Evolutionary conservation across 192 early-diverging fungal species (phyloP).

Genomic region (Helicostylum pulchrum): DNA sequence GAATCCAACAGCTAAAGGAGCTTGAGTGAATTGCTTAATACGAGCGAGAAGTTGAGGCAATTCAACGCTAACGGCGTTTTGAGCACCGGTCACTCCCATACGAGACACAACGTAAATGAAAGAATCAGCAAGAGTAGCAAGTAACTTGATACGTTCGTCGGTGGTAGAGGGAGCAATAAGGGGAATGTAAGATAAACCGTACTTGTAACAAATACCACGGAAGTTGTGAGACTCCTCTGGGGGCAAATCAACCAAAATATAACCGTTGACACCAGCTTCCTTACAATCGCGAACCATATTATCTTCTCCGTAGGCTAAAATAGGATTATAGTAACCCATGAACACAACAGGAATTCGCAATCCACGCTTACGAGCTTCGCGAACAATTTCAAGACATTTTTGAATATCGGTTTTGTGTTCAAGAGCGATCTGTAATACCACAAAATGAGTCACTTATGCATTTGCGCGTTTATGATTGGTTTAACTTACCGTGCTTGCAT

Average conservation of each 20-base stretch:
- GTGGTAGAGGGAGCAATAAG: constrained; percentile 88
- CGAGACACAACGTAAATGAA: constrained; percentile 96
- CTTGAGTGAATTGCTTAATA: constrained; percentile 73
- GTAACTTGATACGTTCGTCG: constrained; percentile 71
- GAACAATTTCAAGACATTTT: constrained; percentile 77
- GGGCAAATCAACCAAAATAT: constrained; percentile 96
- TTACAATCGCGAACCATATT: constrained; percentile 81
- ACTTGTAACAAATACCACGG: constrained; percentile 66
- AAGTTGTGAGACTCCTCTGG: constrained; percentile 93
- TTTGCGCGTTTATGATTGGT: neutral
- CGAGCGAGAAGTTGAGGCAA: constrained; percentile 71
- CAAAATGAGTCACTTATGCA: constrained; percentile 6
- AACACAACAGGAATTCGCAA: constrained; percentile 89
- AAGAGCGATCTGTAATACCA: constrained; percentile 70
- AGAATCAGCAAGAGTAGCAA: constrained; percentile 80
- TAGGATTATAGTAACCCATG: constrained; percentile 99
- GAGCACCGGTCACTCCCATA: constrained; percentile 92
- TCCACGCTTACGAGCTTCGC: constrained; percentile 75
- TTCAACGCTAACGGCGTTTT: constrained; percentile 58
- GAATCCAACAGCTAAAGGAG: constrained; percentile 96
- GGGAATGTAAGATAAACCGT: constrained; percentile 46
- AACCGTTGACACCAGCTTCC: constrained; percentile 87
- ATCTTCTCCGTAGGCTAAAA: constrained; percentile 91
- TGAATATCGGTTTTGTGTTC: constrained; percentile 75
- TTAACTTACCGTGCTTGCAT: constrained; percentile 71